These are phyloP conservation scores for Phaeosphaeria sp. DNA, from an alignment of 2,329 filamentous ascomycete species.

Conservation along the genomic window DNA sequence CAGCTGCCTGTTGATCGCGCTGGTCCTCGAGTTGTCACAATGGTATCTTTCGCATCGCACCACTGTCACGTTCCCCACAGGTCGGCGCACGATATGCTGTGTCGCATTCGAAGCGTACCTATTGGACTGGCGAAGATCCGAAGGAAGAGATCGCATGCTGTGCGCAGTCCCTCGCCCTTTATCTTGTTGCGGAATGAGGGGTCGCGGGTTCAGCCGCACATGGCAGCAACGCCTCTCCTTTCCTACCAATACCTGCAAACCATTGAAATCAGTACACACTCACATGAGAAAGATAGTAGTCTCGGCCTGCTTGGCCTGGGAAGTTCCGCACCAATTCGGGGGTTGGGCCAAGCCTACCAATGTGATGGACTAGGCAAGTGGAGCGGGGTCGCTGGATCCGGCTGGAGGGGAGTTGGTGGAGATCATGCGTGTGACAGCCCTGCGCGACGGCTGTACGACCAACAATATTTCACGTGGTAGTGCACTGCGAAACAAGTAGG, in stretches of 20 bases:
- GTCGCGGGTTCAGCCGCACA: conserved; percentile 6
- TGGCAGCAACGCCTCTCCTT: conserved; percentile 19
- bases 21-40: not conserved
- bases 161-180: conserved; percentile 8
- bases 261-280: not conserved
- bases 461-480: not conserved
- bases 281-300: not conserved
- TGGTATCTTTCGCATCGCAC: conserved; percentile 12
- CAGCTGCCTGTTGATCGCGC: conserved; percentile 1
- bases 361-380: not conserved
- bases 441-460: not conserved
- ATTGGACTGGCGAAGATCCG: conserved; percentile 3
- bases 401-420: not conserved
- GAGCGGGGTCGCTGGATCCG: not conserved
- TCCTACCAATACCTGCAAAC: conserved; percentile 2
- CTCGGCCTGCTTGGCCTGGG: not conserved
- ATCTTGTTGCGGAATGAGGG: conserved; percentile 4
- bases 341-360: not conserved
- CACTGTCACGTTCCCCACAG: conserved; percentile 17
- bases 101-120: conserved; percentile 1
- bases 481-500: too few species aligned
- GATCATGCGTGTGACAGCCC: not conserved
- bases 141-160: not conserved
- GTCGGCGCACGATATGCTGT: conserved; percentile 10
- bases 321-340: not conserved